Evolutionary conservation across 1,284 basidiomycete species (phyloP).

Genomic region (Salmacisia buchloeana): DNA sequence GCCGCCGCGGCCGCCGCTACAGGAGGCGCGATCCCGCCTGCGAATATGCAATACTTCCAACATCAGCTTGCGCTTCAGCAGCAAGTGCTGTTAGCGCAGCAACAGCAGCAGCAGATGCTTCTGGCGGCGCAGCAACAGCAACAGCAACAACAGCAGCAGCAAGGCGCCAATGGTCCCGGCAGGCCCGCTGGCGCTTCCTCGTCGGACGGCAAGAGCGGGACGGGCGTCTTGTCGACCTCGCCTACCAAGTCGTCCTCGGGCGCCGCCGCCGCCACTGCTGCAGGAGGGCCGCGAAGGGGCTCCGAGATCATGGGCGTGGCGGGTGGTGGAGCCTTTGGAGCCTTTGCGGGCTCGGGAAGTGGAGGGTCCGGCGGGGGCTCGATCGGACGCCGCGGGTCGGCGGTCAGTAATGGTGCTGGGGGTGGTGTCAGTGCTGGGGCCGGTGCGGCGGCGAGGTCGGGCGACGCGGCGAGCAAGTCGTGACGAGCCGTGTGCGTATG

Average conservation of each 20-base stretch:
- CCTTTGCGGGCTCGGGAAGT: background rate
- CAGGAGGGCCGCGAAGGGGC: background rate
- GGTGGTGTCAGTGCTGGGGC: no score
- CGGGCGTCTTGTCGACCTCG: no score
- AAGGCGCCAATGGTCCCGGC: no score
- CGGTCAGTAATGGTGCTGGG: no score
- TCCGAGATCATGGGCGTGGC: conserved; percentile 1
- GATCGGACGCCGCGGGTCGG: background rate
- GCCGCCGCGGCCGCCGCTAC: no score
- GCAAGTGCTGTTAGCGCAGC: background rate
- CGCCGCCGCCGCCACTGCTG: background rate
- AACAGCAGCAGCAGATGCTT: background rate
- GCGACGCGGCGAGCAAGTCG: no score
- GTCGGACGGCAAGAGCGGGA: no score
- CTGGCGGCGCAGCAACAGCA: background rate
- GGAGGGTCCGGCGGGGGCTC: background rate
- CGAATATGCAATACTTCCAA: conserved; percentile 8
- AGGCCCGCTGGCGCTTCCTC: no score
- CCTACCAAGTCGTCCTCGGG: background rate
- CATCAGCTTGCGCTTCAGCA: background rate
- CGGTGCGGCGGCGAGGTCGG: no score
- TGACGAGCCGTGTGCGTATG: no score
- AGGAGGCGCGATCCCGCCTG: background rate
- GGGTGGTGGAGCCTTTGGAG: conserved; percentile 1
- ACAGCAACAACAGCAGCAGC: background rate